Base-by-base conservation (phyloP, 352 stramenopile species). In the Pythium brachiatum region DNA sequence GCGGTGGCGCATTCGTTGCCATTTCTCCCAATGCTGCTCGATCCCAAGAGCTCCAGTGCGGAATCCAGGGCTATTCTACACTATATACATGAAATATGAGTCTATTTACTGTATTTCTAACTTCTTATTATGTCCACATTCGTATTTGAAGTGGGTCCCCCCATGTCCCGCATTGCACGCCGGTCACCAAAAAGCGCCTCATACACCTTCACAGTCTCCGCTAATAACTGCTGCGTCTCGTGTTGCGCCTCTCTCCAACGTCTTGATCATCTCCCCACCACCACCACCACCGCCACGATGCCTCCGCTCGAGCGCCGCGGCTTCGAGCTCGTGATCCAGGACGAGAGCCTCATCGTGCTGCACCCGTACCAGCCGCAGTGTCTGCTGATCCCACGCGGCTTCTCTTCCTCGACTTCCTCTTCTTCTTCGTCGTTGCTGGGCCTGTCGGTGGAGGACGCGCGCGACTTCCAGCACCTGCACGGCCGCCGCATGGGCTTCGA, bases 401-500 rank as follows among this genome's bases (percentile, higher is more conserved):
- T 53, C 34, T 48, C 57, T 15, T 57, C 41, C 4, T 65, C 78
- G 26, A 57, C 75, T 44, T 68, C 76, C 18, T 48, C 41, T n/a
- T n/a, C n/a, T n/a, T n/a, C n/a, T n/a, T n/a, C n/a, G n/a, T n/a
- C n/a, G n/a, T n/a, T n/a, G 48, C 73, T 89, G 15, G 70, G 66
- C 39, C 60, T 93, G 27, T 66, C 69, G 46, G 74, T 89, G 27
- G 80, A 93, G 50, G 78, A 90, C 50, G 71, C 83, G 31, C 63
- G 74, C 64, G 73, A 86, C 50, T 77, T 83, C 46, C 76, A 77
- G 64, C 81, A 88, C 47, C 50, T 89, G 53, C 81, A 92, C 64
- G 83, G 85, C 8, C 83, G 85, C 16, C 79, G 78, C 54, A 86
- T 94, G 78, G 66, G 60, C 38, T 91, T 92, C 36, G 81, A 92